Conservation (phyloP, 1,284 basidiomycete species). For the Psilocybe mexicana region DNA sequence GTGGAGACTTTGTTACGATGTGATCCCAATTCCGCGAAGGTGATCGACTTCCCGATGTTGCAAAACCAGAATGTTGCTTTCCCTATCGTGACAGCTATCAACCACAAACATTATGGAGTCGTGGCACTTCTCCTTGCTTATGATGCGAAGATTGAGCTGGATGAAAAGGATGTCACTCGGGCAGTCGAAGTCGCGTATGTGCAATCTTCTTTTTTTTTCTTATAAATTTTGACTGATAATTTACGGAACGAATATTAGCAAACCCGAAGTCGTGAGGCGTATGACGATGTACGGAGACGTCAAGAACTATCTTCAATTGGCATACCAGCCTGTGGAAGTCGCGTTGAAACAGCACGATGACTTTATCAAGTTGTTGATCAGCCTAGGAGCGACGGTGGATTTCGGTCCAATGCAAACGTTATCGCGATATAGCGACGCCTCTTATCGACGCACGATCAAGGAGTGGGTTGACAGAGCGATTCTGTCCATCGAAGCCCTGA, state of each 20-base stretch:
- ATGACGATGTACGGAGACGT: constrained; percentile 21
- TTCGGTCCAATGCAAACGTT: constrained; percentile 28
- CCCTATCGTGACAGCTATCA: constrained; percentile 28
- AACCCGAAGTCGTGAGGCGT: constrained; percentile 16
- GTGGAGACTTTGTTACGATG: constrained; percentile 45
- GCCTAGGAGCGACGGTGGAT: constrained; percentile 44
- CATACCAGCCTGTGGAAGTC: constrained; percentile 41
- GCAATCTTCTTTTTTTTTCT: not conserved
- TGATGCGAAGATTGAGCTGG: constrained; percentile 28
- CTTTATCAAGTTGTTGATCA: constrained; percentile 41
- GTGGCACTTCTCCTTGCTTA: constrained; percentile 28
- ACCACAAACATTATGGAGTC: constrained; percentile 21
- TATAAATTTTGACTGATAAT: not conserved
- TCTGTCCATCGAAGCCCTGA: constrained; percentile 23
- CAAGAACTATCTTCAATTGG: constrained; percentile 27
- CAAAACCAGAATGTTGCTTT: constrained; percentile 24
- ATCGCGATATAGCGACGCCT: constrained; percentile 16
- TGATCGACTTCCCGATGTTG: constrained; percentile 45
- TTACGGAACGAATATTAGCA: constrained; percentile 10
- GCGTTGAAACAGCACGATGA: constrained; percentile 42
- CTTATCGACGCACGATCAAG: constrained; percentile 32
- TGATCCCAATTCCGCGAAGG: constrained; percentile 48
- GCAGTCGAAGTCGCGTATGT: constrained; percentile 32
- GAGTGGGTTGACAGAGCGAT: constrained; percentile 43
- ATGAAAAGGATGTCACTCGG: constrained; percentile 31